Conservation (phyloP, 352 stramenopile genomes). For the Phytophthora multivora region DNA sequence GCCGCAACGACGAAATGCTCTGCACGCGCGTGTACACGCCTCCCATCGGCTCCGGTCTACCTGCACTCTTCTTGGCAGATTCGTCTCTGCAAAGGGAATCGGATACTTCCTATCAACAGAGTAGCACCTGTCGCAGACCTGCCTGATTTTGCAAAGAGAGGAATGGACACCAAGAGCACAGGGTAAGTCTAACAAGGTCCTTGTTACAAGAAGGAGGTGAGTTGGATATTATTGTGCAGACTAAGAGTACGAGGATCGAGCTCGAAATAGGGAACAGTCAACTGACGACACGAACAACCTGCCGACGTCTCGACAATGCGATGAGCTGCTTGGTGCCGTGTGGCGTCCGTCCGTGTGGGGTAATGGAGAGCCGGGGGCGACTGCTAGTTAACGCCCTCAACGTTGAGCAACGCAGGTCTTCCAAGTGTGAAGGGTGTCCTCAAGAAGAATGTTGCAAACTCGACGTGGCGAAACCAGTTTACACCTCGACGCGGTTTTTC, state of each 20-base stretch:
- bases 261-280: constrained; percentile 15
- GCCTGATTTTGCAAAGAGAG: constrained; percentile 29
- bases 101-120: constrained; percentile 5
- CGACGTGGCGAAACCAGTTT: constrained; percentile 4
- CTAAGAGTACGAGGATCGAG: constrained; percentile 1
- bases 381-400: neutral
- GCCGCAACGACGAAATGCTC: constrained; percentile 56
- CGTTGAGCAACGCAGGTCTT: constrained; percentile 1
- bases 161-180: constrained; percentile 10
- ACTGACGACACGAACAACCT: constrained; percentile 5
- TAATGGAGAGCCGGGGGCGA: neutral
- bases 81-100: constrained; percentile 3
- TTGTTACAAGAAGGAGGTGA: too few relatives aligned
- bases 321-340: neutral
- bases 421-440: neutral
- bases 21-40: constrained; percentile 71
- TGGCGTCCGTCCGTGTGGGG: neutral
- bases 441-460: constrained; percentile 13
- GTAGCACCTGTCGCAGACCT: constrained; percentile 27
- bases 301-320: constrained; percentile 11
- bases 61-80: constrained; percentile 4
- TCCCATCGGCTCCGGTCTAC: constrained; percentile 41
- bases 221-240: constrained; percentile 14
- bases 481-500: neutral
- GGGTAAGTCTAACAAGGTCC: constrained; percentile 21